phyloP scores from a whole-genome alignment of 1,284 basidiomycete species.

The Ceratobasidium sp. region DNA sequence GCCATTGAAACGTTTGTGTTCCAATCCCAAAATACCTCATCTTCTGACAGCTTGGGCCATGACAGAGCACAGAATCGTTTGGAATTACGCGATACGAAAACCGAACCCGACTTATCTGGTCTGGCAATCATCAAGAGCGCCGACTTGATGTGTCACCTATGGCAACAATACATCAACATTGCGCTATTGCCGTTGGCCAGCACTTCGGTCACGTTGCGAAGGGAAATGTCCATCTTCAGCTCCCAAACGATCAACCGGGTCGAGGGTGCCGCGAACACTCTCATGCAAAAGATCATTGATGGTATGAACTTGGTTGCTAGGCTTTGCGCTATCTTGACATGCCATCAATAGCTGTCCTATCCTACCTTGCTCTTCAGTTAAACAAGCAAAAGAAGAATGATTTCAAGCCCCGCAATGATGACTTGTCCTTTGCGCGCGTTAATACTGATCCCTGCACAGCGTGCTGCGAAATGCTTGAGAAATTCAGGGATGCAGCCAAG shows the following conservation, averaged over 20 bases:
- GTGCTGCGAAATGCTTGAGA: conserved; percentile 86
- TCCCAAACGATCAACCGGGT: conserved; percentile 87
- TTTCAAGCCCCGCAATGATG: conserved; percentile 96
- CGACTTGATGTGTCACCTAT: conserved; percentile 93
- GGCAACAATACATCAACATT: conserved; percentile 95
- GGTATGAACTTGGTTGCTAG: conserved; percentile 55
- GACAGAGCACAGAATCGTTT: conserved; percentile 73
- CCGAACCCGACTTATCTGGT: conserved; percentile 79
- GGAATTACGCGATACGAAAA: conserved; percentile 74
- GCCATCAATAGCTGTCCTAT: conserved; percentile 60
- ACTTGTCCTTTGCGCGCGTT: conserved; percentile 89
- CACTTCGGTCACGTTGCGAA: conserved; percentile 82
- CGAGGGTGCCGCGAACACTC: conserved; percentile 83
- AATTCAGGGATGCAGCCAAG: conserved; percentile 74
- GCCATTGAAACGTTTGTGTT: conserved; percentile 87
- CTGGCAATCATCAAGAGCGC: conserved; percentile 73
- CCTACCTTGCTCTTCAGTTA: conserved; percentile 75
- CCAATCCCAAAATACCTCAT: not conserved
- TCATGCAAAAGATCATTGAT: conserved; percentile 86
- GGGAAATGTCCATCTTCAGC: conserved; percentile 95
- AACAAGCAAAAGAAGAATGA: conserved; percentile 95
- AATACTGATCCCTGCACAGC: conserved; percentile 95
- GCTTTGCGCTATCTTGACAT: not conserved
- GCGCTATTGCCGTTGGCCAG: conserved; percentile 89
- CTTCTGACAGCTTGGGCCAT: conserved; percentile 39